phyloP scores from a whole-genome alignment of 495 filamentous ascomycete genomes.

The Aspergillus coremiiformis region DNA sequence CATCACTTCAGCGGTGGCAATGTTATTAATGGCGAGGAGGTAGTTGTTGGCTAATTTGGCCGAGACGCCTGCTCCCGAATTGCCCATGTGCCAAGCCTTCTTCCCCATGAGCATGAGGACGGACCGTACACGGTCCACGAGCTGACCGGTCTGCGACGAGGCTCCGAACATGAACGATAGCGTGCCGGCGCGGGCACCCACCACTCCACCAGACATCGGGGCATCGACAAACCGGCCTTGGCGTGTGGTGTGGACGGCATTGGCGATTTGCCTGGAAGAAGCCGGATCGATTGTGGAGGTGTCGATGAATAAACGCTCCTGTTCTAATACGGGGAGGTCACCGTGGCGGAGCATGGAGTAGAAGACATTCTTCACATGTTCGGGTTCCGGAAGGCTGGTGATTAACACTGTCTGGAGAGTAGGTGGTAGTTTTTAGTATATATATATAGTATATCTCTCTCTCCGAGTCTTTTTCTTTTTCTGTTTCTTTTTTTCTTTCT shows the following conservation, averaged over 20 bases:
- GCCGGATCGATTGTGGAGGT: conserved; percentile 81
- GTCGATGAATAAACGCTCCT: conserved; percentile 66
- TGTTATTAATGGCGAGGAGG: conserved; percentile 83
- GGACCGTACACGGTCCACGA: conserved; percentile 53
- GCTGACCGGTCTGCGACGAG: conserved; percentile 33
- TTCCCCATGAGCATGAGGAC: conserved; percentile 75
- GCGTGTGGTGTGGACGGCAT: conserved; percentile 48
- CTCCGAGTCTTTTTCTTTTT: not conserved
- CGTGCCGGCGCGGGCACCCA: conserved; percentile 68
- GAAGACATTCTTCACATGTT: conserved; percentile 71
- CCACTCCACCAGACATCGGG: conserved; percentile 78
- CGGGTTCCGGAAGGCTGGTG: conserved; percentile 72
- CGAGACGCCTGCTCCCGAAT: conserved; percentile 70
- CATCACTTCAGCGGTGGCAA: conserved; percentile 90
- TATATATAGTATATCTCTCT: too few species aligned
- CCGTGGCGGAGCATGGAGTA: conserved; percentile 49
- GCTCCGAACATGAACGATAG: conserved; percentile 85
- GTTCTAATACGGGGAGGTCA: conserved; percentile 31
- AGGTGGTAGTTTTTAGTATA: conserved; percentile 9
- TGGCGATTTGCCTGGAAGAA: conserved; percentile 61
- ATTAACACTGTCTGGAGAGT: conserved; percentile 61
- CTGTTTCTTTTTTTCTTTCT: not conserved
- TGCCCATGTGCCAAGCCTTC: conserved; percentile 71
- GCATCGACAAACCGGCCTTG: conserved; percentile 66
- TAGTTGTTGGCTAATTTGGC: conserved; percentile 94